Evolutionary conservation across 2,329 filamentous ascomycete genomes (phyloP).

Genomic region (Beauveria caledonica): DNA sequence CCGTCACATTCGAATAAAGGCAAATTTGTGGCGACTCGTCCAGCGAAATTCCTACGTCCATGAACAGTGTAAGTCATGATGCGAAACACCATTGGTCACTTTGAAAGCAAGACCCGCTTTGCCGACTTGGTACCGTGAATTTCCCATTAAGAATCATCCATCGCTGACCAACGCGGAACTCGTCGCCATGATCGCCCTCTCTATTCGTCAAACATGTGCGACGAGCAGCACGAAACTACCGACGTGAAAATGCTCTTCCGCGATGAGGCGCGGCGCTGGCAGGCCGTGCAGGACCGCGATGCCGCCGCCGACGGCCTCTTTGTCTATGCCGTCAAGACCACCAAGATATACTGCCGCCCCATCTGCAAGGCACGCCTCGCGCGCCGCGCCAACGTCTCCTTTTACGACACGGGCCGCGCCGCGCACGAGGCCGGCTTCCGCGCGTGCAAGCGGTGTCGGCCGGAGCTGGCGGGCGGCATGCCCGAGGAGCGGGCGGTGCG

Average conservation of each 20-base stretch:
- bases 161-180: background rate
- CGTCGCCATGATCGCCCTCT: background rate
- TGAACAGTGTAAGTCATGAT: background rate
- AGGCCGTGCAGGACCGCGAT: slow-evolving; percentile 27
- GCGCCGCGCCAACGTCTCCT: slow-evolving; percentile 50
- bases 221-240: background rate
- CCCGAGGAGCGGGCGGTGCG: slow-evolving; percentile 35
- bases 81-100: slow-evolving; percentile 20
- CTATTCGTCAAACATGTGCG: background rate
- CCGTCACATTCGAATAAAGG: background rate
- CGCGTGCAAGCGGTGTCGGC: slow-evolving; percentile 51
- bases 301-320: slow-evolving; percentile 30
- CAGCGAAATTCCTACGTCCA: too few species aligned
- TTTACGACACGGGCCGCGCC: slow-evolving; percentile 37
- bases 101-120: slow-evolving; percentile 23
- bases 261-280: slow-evolving; percentile 28
- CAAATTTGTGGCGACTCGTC: background rate
- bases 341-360: slow-evolving; percentile 51
- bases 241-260: slow-evolving; percentile 15
- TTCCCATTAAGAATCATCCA: background rate
- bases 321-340: slow-evolving; percentile 36
- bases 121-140: background rate
- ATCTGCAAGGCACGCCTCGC: slow-evolving; percentile 53
- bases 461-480: slow-evolving; percentile 30
- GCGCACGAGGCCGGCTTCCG: slow-evolving; percentile 43